phyloP scores from a whole-genome alignment of 2,329 filamentous ascomycete species.

The Microcera coccophila region DNA sequence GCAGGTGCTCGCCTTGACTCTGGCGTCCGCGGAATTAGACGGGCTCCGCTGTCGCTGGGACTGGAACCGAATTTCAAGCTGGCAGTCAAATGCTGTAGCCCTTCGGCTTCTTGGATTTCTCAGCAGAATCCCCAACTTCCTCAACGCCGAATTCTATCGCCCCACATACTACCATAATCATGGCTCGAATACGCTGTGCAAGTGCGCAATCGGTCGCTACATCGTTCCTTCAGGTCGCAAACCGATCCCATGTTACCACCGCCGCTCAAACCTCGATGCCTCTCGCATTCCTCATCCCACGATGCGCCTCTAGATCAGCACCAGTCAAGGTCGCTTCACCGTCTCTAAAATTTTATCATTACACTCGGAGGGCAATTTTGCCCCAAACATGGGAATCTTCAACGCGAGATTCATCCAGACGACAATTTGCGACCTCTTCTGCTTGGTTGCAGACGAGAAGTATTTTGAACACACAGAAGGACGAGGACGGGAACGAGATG shows the following conservation, averaged over 20 bases:
- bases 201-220: conserved; percentile 37
- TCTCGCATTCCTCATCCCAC: conserved; percentile 41
- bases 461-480: conserved; percentile 67
- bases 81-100: conserved; percentile 13
- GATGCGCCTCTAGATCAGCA: conserved; percentile 18
- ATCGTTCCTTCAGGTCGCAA: conserved; percentile 41
- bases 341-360: background rate
- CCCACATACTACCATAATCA: conserved; percentile 13
- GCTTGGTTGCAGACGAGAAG: conserved; percentile 43
- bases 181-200: conserved; percentile 37
- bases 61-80: conserved; percentile 22
- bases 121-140: conserved; percentile 20
- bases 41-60: conserved; percentile 5
- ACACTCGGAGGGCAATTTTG: background rate
- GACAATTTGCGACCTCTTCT: conserved; percentile 38
- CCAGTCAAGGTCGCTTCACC: background rate
- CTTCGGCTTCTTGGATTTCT: conserved; percentile 26
- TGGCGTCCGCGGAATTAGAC: background rate
- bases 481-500: conserved; percentile 84
- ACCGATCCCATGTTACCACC: conserved; percentile 30
- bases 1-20: background rate
- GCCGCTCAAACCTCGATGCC: conserved; percentile 23
- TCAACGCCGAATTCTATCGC: conserved; percentile 5
- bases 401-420: conserved; percentile 7
- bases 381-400: conserved; percentile 4